Base-by-base conservation (phyloP, 371 early-diverging fungal species). In the Capillidium rhysosporum region DNA sequence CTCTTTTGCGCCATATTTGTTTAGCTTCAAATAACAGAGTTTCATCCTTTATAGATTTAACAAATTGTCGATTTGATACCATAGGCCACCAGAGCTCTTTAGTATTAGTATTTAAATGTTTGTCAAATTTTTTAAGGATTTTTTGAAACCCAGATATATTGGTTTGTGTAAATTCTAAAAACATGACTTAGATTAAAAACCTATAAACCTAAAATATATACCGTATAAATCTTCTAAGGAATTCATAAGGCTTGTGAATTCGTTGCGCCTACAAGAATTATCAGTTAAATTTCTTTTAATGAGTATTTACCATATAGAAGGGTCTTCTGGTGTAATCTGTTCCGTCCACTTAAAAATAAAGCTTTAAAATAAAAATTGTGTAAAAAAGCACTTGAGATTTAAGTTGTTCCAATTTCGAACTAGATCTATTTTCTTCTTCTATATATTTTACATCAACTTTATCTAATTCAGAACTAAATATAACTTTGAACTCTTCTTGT, bases 71-170 rank as follows among this genome's bases (percentile, higher is more conserved):
- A 14, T 57, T 62, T 14, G 69, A 65, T 31, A 75, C 70, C 55
- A 65, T 54, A 38, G 66, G 66, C 76, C 77, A 77, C 12, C 79
- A 61, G 43, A 63, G 63, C 45, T 63, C 61, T 28, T 66, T 62
- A 26, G 66, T 55, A 40, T 49, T 26, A 30, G 56, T 54, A 59
- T 43, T 52, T 57, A 59, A 65, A 46, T 63, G 63, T 61, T 71
- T 75, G 61, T 72, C 75, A 48, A 71, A 72, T 60, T 78, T 77
- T 56, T 78, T 74, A 46, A 76, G 62, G 31, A 78, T 75, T 60
- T 75, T 75, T 54, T 72, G 68, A 51, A 73, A 73, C 12, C 75
- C 77, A 16, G 68, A 68, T 26, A 78, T 61, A 48, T 75, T 77
- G 24, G 71, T 69, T 54, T 74, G 65, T 1, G 69, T 63, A 60